Evolutionary conservation across 2,329 filamentous ascomycete species (phyloP).

Genomic region (Colletotrichum camelliae): DNA sequence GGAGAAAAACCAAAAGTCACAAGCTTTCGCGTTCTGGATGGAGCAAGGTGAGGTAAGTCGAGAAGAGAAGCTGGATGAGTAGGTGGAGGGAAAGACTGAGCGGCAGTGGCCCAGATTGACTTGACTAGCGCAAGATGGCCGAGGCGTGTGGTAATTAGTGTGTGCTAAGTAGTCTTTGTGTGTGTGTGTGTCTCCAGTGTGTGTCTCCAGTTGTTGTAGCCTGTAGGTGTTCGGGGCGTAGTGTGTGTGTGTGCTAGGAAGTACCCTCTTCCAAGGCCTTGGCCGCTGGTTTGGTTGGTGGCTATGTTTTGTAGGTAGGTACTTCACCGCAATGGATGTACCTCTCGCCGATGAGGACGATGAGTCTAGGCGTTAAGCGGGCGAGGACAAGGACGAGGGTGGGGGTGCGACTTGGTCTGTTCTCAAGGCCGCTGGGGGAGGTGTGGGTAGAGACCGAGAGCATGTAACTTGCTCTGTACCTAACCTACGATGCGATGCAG

Average conservation of each 20-base stretch:
- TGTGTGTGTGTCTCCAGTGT: background rate
- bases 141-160: background rate
- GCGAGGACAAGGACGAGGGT: background rate
- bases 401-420: conserved; percentile 10
- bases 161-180: background rate
- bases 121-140: conserved; percentile 18
- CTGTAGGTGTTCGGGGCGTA: background rate
- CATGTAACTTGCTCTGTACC: background rate
- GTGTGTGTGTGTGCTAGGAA: background rate
- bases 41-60: background rate
- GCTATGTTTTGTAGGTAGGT: background rate
- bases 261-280: conserved; percentile 5
- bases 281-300: conserved; percentile 6
- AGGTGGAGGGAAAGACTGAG: background rate
- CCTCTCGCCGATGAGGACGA: background rate
- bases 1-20: background rate
- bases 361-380: too few species aligned
- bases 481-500: background rate
- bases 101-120: conserved; percentile 6
- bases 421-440: conserved; percentile 10
- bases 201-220: background rate
- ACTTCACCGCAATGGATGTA: background rate
- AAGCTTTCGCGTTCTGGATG: background rate
- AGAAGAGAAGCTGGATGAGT: background rate
- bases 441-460: background rate